Evolutionary conservation across 108 stramenopile genomes (phyloP).

Genomic region (Phaeodactylum tricornutum): DNA sequence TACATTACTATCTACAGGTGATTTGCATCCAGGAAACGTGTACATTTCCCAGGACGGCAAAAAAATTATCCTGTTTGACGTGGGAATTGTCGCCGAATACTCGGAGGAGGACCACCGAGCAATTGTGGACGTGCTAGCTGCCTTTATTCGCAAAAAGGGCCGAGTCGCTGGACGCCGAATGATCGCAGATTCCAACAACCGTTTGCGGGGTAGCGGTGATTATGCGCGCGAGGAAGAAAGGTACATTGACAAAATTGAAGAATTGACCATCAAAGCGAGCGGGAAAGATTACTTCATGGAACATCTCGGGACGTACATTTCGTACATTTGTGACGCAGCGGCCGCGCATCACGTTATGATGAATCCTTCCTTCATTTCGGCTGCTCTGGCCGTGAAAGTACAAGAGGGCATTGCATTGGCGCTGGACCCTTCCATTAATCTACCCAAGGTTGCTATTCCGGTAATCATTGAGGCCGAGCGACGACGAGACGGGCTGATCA

Average conservation of each 20-base stretch:
- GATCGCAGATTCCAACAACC: conserved; percentile 33
- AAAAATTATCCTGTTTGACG: conserved; percentile 42
- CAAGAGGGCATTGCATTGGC: conserved; percentile 56
- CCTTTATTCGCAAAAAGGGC: conserved; percentile 39
- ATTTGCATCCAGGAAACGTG: conserved; percentile 70
- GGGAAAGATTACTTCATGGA: conserved; percentile 39
- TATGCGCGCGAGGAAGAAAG: conserved; percentile 26
- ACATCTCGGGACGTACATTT: conserved; percentile 38
- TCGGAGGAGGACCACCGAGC: conserved; percentile 35
- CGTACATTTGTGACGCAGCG: conserved; percentile 38
- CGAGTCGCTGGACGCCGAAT: conserved; percentile 29
- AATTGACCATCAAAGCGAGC: conserved; percentile 19
- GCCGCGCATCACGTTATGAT: conserved; percentile 39
- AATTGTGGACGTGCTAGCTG: conserved; percentile 34
- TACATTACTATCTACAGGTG: too few species aligned
- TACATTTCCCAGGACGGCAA: conserved; percentile 11
- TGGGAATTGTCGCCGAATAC: conserved; percentile 44
- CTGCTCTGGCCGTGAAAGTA: conserved; percentile 46
- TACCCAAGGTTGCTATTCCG: conserved; percentile 36
- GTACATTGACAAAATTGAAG: conserved; percentile 35
- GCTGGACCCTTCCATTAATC: conserved; percentile 36
- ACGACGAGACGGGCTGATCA: too few species aligned
- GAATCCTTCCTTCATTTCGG: conserved; percentile 44
- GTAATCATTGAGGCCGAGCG: conserved; percentile 39
- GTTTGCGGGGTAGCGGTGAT: conserved; percentile 7